Evolutionary conservation across 2,329 filamentous ascomycete species (phyloP).

Genomic region (Xenoacremonium recifei): DNA sequence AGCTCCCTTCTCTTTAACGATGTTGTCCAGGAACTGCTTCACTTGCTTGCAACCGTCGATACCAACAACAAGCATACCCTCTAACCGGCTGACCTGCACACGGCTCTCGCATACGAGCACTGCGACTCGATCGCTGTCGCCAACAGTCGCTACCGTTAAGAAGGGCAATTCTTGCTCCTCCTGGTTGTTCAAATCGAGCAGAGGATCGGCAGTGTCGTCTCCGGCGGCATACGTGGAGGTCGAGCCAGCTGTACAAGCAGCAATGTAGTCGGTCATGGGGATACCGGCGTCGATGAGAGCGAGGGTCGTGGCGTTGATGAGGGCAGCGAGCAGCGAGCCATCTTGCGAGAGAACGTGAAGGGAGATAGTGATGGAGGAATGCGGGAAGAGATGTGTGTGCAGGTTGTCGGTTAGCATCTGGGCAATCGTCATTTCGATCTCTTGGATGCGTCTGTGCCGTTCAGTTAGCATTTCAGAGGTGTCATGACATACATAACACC

Average conservation of each 20-base stretch:
- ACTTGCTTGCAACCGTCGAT: slow-evolving; percentile 91
- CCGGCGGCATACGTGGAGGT: slow-evolving; percentile 64
- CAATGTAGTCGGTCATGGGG: slow-evolving; percentile 90
- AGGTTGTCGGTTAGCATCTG: slow-evolving; percentile 75
- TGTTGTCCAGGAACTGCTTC: slow-evolving; percentile 73
- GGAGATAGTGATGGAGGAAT: slow-evolving; percentile 78
- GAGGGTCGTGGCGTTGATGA: slow-evolving; percentile 87
- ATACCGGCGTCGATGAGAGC: slow-evolving; percentile 93
- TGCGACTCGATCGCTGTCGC: slow-evolving; percentile 70
- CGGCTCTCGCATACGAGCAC: slow-evolving; percentile 85
- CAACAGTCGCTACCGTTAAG: slow-evolving; percentile 80
- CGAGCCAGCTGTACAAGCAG: slow-evolving; percentile 83
- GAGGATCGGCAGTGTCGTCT: slow-evolving; percentile 70
- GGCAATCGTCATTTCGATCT: slow-evolving; percentile 77
- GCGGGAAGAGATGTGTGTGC: slow-evolving; percentile 85
- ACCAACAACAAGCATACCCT: slow-evolving; percentile 90
- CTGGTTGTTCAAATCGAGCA: slow-evolving; percentile 75
- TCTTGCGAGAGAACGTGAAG: slow-evolving; percentile 89
- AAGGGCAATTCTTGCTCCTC: slow-evolving; percentile 89
- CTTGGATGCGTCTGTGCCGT: slow-evolving; percentile 67
- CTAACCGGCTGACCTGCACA: slow-evolving; percentile 76
- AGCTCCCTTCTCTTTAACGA: slow-evolving; percentile 70
- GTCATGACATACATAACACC: slow-evolving; percentile 24
- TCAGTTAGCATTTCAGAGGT: background rate
- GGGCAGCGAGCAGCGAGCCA: slow-evolving; percentile 83